Base-by-base conservation (phyloP, 2,329 filamentous ascomycete genomes). In the Ceratocystis albifundus region DNA sequence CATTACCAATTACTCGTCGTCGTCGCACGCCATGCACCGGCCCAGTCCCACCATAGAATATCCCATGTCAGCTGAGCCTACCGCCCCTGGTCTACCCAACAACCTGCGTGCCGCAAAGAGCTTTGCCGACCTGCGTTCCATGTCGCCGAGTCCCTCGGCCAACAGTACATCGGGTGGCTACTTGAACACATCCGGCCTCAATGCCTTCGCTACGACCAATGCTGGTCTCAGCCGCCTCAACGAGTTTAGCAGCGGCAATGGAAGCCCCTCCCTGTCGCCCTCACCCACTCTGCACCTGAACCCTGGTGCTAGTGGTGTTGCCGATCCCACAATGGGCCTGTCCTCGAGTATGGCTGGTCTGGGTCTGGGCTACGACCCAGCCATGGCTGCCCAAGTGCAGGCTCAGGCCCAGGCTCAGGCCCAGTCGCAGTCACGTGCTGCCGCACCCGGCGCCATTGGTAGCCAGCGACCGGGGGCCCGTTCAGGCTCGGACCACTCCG, bases 91-190 rank as follows among this genome's bases (percentile, higher is more conserved):
- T 32, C 86, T 86, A 41, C 84, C 88, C 61, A 88, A 90, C 73
- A 93, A 93, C 72, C 84, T 99, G 45, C 88, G 94, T 55, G 90
- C 90, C 32, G 94, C 93, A 69, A 97, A 97, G 80, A 97, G 93
- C 63, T 96, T 96, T 74, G 94, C 93, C 45, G 94, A 99, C 74
- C 79, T 99, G 69, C 88, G 93, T 70, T 96, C 92, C 0, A 96
- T 95, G 77, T 96, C 92, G 17, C 93, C 93, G 10, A 97, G 93
- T 71, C 93, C 94, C 4, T 93, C 89, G 2, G 87, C 88, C 6
- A 64, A 44, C 20, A 96, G 94, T 12, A 74, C 76, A 0, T 90
- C 90, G 20, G 90, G 90, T 4, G 95, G 90, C 78, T 96, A 95
- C 74, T 75, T 77, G 30, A 76, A 72, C 3, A 73, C 76, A 2